phyloP scores from a whole-genome alignment of 805 yeast genomes.

The Debaryomyces prosopidis region DNA sequence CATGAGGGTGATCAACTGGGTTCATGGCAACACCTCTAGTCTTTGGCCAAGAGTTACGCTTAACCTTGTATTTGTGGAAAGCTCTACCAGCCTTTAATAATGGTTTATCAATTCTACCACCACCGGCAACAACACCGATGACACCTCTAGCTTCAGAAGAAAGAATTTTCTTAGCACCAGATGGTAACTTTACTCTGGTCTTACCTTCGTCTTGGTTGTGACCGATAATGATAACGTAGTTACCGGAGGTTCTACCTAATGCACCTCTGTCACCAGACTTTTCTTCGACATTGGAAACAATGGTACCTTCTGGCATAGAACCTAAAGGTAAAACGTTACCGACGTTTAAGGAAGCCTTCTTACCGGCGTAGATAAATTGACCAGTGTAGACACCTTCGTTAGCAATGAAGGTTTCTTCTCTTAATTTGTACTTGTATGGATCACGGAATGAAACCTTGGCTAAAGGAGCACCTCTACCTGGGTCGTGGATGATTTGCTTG shows the following conservation, averaged over 20 bases:
- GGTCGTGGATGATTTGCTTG: slow-evolving; percentile 97
- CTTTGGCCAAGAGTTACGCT: slow-evolving; percentile 99
- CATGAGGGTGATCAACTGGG: slow-evolving; percentile 99
- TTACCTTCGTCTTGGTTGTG: slow-evolving; percentile 99
- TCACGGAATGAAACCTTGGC: slow-evolving; percentile 99
- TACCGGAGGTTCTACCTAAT: slow-evolving; percentile 98
- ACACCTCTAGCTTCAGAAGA: slow-evolving; percentile 98
- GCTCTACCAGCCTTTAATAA: slow-evolving; percentile 99
- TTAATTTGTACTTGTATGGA: slow-evolving; percentile 97
- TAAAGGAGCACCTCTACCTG: slow-evolving; percentile 99
- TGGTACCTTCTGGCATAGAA: slow-evolving; percentile 98
- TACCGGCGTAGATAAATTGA: slow-evolving; percentile 98
- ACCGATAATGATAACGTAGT: slow-evolving; percentile 97
- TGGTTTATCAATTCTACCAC: slow-evolving; percentile 99
- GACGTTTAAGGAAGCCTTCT: slow-evolving; percentile 93
- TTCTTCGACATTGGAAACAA: slow-evolving; percentile 97
- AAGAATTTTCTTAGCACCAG: slow-evolving; percentile 97
- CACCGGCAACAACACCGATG: slow-evolving; percentile 99
- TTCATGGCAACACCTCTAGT: slow-evolving; percentile 99
- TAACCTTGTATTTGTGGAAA: slow-evolving; percentile 98
- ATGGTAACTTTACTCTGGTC: slow-evolving; percentile 99
- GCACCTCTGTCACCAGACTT: slow-evolving; percentile 99
- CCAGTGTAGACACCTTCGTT: slow-evolving; percentile 99
- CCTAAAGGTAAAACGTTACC: slow-evolving; percentile 98
- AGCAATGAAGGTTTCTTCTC: slow-evolving; percentile 98